A percentile compares a stretch with the other conserved stretches of the same genome.
Conservation (phyloP, 306 rosid genomes). For the Fragaria nilgerrensis region DNA sequence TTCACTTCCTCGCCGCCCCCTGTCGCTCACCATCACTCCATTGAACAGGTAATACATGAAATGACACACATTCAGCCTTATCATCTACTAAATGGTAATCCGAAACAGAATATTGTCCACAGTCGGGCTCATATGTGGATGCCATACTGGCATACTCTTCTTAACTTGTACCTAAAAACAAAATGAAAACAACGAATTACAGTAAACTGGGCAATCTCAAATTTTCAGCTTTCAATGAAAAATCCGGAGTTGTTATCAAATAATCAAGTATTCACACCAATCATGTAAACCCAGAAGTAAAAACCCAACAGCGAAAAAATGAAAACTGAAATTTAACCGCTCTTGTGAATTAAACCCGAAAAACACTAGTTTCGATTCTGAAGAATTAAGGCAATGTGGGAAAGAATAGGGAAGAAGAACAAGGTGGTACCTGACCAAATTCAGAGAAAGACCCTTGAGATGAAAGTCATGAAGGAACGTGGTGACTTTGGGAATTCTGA, state of each 20-base stretch:
- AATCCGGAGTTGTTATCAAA: neutral
- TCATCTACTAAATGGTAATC: conserved; percentile 25
- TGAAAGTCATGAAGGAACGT: neutral
- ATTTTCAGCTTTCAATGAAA: neutral
- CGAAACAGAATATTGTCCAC: neutral
- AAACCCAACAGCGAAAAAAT: neutral
- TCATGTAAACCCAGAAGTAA: neutral
- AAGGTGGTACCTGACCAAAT: neutral
- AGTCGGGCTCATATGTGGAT: conserved; percentile 58
- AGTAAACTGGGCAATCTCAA: neutral
- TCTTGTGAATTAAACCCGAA: neutral
- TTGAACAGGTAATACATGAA: conserved; percentile 41
- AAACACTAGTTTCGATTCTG: neutral
- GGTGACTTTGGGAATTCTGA: neutral
- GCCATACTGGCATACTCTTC: conserved; percentile 57
- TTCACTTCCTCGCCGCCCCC: conserved; percentile 8
- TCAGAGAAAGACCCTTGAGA: neutral
- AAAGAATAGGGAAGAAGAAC: neutral
- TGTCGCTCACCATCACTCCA: conserved; percentile 38
- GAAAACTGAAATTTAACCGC: neutral
- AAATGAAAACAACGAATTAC: neutral
- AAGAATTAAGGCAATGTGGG: neutral
- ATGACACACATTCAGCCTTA: conserved; percentile 35
- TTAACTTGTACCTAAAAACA: neutral
- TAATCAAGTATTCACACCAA: neutral